Evolutionary conservation across 2,329 filamentous ascomycete genomes (phyloP).

Genomic region (Colletotrichum godetiae): DNA sequence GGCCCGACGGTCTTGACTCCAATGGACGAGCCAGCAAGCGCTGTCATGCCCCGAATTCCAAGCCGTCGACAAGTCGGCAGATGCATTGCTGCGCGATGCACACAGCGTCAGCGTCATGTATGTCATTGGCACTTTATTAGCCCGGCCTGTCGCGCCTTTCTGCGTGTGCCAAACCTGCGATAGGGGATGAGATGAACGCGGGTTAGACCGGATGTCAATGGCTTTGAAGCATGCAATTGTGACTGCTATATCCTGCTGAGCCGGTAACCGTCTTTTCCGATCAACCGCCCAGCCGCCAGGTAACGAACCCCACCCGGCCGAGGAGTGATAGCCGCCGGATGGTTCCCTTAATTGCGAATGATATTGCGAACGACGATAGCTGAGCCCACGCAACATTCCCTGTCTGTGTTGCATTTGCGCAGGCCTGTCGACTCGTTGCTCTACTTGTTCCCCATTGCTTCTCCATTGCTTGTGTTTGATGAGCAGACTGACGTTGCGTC

Average conservation of each 20-base stretch:
- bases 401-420: background rate
- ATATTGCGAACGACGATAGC: slow-evolving; percentile 2
- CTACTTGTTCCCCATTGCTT: background rate
- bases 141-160: slow-evolving; percentile 9
- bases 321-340: slow-evolving; percentile 6
- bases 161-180: background rate
- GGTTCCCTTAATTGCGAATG: slow-evolving; percentile 8
- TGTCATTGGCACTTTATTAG: slow-evolving; percentile 23
- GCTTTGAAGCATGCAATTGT: background rate
- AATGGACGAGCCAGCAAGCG: background rate
- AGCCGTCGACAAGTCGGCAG: background rate
- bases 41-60: background rate
- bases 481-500: slow-evolving; percentile 11
- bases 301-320: background rate
- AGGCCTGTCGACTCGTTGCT: background rate
- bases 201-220: background rate
- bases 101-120: slow-evolving; percentile 27
- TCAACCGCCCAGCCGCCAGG: background rate
- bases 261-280: background rate
- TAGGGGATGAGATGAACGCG: slow-evolving; percentile 24
- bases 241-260: background rate
- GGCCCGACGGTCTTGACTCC: background rate
- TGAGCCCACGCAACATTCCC: background rate
- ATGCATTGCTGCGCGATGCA: slow-evolving; percentile 9
- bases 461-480: slow-evolving; percentile 5